Base-by-base conservation (phyloP, 2,329 filamentous ascomycete genomes). In the Trematosphaeria pertusa region DNA sequence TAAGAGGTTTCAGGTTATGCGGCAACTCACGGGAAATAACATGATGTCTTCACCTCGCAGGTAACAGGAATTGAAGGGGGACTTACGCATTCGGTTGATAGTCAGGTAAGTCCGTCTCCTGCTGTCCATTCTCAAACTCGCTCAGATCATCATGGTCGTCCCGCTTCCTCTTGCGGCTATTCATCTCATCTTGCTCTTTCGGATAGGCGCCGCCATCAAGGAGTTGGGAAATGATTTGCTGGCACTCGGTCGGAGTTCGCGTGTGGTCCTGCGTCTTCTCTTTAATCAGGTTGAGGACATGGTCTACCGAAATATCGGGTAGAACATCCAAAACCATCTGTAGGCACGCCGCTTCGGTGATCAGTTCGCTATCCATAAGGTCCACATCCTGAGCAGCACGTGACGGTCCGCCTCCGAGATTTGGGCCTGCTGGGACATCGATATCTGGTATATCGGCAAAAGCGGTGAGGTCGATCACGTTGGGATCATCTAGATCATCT, bases 151-250 rank as follows among this genome's bases (percentile, higher is more conserved):
- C 59, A 15, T 58, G 55, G 17, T 58, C 48, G 19, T 37, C 54
- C 26, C 64, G 54, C 48, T 70, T 69, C 38, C 69, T 61, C 48
- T 70, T 70, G 20, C 63, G 65, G 4, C 56, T 59, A 14, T 51
- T 56, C n/a, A 39, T 37, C 15, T 52, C 52, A 17, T 70, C 64
- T 4, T 46, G 40, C 42, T 72, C 67, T 54, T 65, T 72, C 7
- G 70, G 70, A 49, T 72, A 72, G 1, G 37, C 36, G 1, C 54
- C 66, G n/a, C 48, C 56, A 26, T 71, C 69, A 5, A 72, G 51
- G 19, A 72, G 53, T 7, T 55, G 43, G 7, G 53, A 46, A 22
- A 73, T 58, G 18, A 73, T 48, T 12, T 42, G 46, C 39, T 69
- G 61, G 40, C 65, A 69, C 38, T 52, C 55, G 5, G 37, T 50